These are phyloP conservation scores for Rhodotorula sp. DNA, from an alignment of 1,284 basidiomycete genomes.

Conservation along the genomic window DNA sequence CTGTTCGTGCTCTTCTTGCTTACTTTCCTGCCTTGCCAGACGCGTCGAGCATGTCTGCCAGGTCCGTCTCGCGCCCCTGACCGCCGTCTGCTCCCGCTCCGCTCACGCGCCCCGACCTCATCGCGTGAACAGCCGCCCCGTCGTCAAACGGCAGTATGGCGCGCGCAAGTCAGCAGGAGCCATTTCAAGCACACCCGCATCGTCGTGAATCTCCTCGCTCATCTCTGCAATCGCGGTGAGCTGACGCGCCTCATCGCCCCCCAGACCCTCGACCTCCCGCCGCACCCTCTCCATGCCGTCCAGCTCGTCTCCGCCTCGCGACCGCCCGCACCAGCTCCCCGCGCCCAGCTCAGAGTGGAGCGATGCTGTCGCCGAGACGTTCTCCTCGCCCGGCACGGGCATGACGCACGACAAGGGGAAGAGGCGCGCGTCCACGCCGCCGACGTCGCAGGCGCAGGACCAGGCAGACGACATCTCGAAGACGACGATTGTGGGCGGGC, in stretches of 20 bases:
- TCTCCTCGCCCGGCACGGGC: not conserved
- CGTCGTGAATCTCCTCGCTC: not conserved
- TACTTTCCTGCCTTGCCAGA: too few relatives aligned
- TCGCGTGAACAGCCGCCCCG: slow-evolving; percentile 15
- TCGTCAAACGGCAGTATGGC: slow-evolving; percentile 38
- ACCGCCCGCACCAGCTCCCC: not conserved
- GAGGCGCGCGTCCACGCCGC: not conserved
- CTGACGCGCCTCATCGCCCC: not conserved
- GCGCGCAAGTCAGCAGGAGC: slow-evolving; percentile 23
- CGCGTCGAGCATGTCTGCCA: not conserved
- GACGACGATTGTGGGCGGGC: not conserved
- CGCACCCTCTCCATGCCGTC: not conserved
- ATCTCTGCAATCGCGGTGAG: too few relatives aligned
- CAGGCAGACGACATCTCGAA: not conserved
- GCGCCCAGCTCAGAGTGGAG: not conserved
- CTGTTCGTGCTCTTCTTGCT: not conserved
- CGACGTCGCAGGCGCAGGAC: not conserved
- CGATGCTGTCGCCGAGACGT: slow-evolving; percentile 4
- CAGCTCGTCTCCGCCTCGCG: not conserved
- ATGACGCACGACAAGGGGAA: not conserved
- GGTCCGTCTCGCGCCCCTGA: not conserved
- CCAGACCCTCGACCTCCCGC: not conserved
- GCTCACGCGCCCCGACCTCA: not conserved
- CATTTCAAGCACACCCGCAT: too few relatives aligned
- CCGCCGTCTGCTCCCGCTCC: too few relatives aligned